A percentile compares a stretch with the other conserved stretches of the same genome.
Evolutionary conservation across 192 early-diverging fungal genomes (phyloP).

Genomic region (Entomortierella chlamydospora): DNA sequence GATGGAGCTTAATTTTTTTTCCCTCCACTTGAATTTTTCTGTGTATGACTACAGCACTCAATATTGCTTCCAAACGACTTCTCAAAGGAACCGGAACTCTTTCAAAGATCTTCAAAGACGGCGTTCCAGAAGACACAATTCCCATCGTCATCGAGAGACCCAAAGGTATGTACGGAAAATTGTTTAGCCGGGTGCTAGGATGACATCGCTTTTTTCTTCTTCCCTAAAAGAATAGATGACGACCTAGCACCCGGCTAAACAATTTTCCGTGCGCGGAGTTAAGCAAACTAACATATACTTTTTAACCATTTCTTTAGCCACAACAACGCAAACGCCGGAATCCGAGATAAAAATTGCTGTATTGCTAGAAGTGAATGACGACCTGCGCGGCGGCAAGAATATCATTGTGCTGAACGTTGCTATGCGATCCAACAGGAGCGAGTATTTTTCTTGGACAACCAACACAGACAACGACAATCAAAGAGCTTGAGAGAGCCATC

Average conservation of each 20-base stretch:
- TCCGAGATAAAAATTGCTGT: slow-evolving; percentile 7
- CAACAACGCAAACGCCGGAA: slow-evolving; percentile 1
- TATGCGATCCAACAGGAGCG: slow-evolving; percentile 13
- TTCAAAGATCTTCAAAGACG: background rate
- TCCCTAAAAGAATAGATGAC: too few species aligned
- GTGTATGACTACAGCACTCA: too few species aligned
- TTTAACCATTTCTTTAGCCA: too few species aligned
- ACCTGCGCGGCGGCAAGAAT: slow-evolving; percentile 21
- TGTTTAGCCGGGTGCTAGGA: background rate
- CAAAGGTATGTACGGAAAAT: slow-evolving; percentile 13
- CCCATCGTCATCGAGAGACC: slow-evolving; percentile 9
- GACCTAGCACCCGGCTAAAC: background rate
- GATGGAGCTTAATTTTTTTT: too few species aligned
- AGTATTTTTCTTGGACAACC: slow-evolving; percentile 22
- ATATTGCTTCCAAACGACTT: too few species aligned
- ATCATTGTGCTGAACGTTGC: slow-evolving; percentile 17
- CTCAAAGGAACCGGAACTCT: background rate
- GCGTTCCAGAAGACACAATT: slow-evolving; percentile 1
- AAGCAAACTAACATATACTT: background rate
- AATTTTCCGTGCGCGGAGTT: background rate
- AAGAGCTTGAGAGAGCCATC: slow-evolving; percentile 8
- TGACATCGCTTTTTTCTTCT: too few species aligned
- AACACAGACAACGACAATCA: slow-evolving; percentile 12
- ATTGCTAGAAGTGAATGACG: slow-evolving; percentile 5
- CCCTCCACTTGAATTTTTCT: too few species aligned